Conservation (phyloP, 305 asterid species). For the Fraxinus paxiana region DNA sequence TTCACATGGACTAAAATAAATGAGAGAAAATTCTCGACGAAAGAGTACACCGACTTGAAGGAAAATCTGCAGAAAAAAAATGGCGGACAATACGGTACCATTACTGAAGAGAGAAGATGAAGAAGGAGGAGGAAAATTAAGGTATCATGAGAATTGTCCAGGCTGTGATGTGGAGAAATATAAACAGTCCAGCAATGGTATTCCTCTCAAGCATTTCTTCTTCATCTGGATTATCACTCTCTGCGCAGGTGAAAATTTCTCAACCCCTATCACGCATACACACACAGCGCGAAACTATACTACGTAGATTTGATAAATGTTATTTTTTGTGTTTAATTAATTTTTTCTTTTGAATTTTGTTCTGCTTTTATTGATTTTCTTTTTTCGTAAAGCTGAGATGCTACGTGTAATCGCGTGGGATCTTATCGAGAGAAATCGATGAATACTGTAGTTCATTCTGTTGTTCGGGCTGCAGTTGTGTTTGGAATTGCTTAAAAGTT, state of each 20-base stretch:
- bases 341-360: neutral
- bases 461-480: neutral
- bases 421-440: neutral
- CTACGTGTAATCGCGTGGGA: neutral
- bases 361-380: neutral
- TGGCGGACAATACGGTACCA: slow-evolving; percentile 17
- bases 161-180: slow-evolving; percentile 46
- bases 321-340: neutral
- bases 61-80: neutral
- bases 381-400: neutral
- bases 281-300: neutral
- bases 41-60: neutral
- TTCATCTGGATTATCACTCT: slow-evolving; percentile 54
- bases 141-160: slow-evolving; percentile 41
- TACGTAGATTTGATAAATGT: neutral
- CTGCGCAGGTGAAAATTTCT: slow-evolving; percentile 38
- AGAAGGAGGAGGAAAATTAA: neutral
- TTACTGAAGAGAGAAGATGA: slow-evolving; percentile 24
- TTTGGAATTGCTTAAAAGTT: neutral
- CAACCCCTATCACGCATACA: neutral
- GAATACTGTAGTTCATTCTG: neutral
- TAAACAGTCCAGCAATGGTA: slow-evolving; percentile 30
- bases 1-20: too few relatives aligned
- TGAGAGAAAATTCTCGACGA: neutral
- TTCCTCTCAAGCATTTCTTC: slow-evolving; percentile 45